phyloP scores from a whole-genome alignment of 1,139 yeast species.

The Suhomyces anneliseae region DNA sequence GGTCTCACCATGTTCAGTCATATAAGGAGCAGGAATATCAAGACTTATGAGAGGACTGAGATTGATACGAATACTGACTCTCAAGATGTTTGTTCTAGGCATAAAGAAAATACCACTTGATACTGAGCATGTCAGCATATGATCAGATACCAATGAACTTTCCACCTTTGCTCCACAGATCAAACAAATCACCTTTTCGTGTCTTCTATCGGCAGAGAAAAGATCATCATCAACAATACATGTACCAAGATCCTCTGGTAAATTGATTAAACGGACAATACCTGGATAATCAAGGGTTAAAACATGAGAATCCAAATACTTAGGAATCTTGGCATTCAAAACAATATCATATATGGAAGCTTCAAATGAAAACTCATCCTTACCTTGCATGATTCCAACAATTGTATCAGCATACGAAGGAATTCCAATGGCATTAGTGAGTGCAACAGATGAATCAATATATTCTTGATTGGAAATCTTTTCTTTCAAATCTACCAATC shows the following conservation, averaged over 20 bases:
- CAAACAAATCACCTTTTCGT: conserved; percentile 35
- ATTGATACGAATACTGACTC: conserved; percentile 29
- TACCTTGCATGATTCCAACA: conserved; percentile 9
- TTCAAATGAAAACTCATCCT: conserved; percentile 22
- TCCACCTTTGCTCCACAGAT: conserved; percentile 29
- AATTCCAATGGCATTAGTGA: conserved; percentile 22
- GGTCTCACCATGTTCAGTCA: conserved; percentile 73
- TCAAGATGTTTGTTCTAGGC: conserved; percentile 40
- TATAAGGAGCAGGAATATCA: conserved; percentile 60
- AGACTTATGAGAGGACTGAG: conserved; percentile 29
- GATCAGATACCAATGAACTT: conserved; percentile 18
- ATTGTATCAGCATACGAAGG: conserved; percentile 24
- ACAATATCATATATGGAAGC: conserved; percentile 25
- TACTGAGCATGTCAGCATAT: conserved; percentile 25
- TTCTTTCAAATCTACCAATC: conserved; percentile 20
- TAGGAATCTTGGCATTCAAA: conserved; percentile 28
- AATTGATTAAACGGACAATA: conserved; percentile 36
- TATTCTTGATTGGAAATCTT: conserved; percentile 19
- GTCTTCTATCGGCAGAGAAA: conserved; percentile 17
- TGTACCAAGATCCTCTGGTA: conserved; percentile 37
- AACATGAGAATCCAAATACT: conserved; percentile 23
- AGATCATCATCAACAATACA: conserved; percentile 28
- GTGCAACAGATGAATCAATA: conserved; percentile 22
- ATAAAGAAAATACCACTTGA: conserved; percentile 44
- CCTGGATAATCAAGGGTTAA: conserved; percentile 40